Base-by-base conservation (phyloP, 1,139 yeast genomes). In the Sugiyamaella japonica region DNA sequence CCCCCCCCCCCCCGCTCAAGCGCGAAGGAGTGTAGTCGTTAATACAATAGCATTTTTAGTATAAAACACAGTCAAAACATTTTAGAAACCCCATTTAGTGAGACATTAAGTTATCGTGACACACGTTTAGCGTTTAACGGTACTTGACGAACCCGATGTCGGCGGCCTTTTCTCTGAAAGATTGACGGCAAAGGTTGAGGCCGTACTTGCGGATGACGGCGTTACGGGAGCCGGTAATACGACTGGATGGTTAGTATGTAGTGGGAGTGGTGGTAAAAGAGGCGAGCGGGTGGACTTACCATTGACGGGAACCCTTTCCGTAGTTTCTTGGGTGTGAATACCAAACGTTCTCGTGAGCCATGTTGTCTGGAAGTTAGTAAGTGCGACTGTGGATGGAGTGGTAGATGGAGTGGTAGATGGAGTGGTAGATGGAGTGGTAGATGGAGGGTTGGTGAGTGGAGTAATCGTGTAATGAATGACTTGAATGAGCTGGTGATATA, bases 321-420 rank as follows among this genome's bases (percentile, higher is more conserved):
- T 85, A 91, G 81, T 87, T 91, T 89, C 98, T 90, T 85, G 99
- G 99, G 96, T 93, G 99, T 80, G 98, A 91, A 86, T 81, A 93
- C 99, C 99, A 95, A 85, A 93, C 97, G 90, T 90, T 87, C 86
- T 89, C 97, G 97, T 91, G 98, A 86, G 98, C 97, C 98, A 91
- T 91, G 69, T 82, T 87, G 56, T 54, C 52, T 49, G 17, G 7
- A 29, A 28, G 50, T 44, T 46, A 43, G 46, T 45, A 25, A n/a
- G n/a, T 20, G 17, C n/a, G 38, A 10, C 5, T 15, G 37, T 20
- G n/a, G 28, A 29, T 8, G 28, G 6, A 15, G n/a, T 8, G 7
- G 5, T n/a, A n/a, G 7, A 23, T 8, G 17, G 32, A 29, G 13
- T 28, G 17, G 20, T 12, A 16, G 10, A 2, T n/a, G 39, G 17